Conservation (phyloP, 2,329 filamentous ascomycete genomes). For the Grosmannia serpens region DNA sequence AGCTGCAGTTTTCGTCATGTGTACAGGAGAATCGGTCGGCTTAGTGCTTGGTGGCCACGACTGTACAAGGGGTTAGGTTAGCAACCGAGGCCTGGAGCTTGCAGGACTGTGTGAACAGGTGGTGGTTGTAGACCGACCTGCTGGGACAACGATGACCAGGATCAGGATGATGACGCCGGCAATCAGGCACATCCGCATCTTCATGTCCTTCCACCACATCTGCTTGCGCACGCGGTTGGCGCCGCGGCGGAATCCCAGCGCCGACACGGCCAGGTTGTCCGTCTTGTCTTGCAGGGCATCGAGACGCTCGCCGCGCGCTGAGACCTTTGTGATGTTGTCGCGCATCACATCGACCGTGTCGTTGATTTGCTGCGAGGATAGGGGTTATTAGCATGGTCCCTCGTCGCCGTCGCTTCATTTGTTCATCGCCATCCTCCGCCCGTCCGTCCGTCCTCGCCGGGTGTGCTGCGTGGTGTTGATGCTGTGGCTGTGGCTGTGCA, state of each 20-base stretch:
- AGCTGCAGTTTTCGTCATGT: background rate
- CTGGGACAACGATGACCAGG: conserved; percentile 86
- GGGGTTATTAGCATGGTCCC: background rate
- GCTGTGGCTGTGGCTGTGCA: background rate
- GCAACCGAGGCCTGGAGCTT: background rate
- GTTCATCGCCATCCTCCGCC: background rate
- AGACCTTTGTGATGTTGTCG: conserved; percentile 95
- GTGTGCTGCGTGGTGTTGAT: too few species aligned
- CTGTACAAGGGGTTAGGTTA: background rate
- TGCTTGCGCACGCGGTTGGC: conserved; percentile 94
- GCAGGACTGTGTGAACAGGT: background rate
- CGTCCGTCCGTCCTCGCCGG: background rate
- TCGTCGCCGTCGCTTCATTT: background rate
- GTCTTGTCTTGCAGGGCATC: conserved; percentile 89
- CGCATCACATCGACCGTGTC: conserved; percentile 91
- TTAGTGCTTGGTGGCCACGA: conserved; percentile 7
- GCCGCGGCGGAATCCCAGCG: conserved; percentile 89
- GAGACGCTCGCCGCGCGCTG: conserved; percentile 80
- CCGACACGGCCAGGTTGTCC: conserved; percentile 83
- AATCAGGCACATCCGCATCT: conserved; percentile 97
- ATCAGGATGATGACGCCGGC: conserved; percentile 84
- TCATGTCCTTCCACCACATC: conserved; percentile 99
- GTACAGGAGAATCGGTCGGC: background rate
- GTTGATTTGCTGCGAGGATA: conserved; percentile 74
- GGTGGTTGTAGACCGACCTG: conserved; percentile 47